Conservation (phyloP, 805 yeast species). For the Nakazawaea siamensis region DNA sequence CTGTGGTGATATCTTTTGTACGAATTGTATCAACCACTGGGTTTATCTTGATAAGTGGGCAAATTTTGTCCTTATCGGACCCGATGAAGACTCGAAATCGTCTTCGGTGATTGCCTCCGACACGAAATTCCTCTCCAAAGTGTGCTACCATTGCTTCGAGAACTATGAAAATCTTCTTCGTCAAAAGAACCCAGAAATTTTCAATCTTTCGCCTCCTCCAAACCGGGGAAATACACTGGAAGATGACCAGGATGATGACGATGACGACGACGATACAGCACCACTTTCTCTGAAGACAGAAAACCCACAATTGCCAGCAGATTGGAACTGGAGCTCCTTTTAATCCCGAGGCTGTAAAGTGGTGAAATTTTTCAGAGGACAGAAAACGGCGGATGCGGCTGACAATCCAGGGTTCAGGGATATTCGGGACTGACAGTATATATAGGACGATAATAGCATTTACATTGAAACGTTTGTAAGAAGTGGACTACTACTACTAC, state of each 20-base stretch:
- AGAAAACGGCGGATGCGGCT: too few species aligned
- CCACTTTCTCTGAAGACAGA: too few species aligned
- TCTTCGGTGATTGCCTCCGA: too few species aligned
- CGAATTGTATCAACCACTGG: slow-evolving; percentile 26
- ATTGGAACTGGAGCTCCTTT: slow-evolving; percentile 33
- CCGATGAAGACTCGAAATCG: too few species aligned
- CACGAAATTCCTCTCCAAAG: slow-evolving; percentile 25
- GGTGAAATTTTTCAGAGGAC: too few species aligned
- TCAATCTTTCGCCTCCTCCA: not conserved
- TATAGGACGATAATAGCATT: too few species aligned
- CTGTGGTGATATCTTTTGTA: slow-evolving; percentile 33
- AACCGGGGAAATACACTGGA: slow-evolving; percentile 2
- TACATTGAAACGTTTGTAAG: too few species aligned
- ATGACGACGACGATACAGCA: not conserved
- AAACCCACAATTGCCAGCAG: slow-evolving; percentile 27
- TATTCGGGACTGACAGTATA: too few species aligned
- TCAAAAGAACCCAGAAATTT: slow-evolving; percentile 9
- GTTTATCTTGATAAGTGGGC: slow-evolving; percentile 27
- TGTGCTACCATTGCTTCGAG: slow-evolving; percentile 23
- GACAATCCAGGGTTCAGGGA: too few species aligned
- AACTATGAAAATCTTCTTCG: slow-evolving; percentile 24
- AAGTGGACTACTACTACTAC: too few species aligned
- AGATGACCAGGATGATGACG: slow-evolving; percentile 1
- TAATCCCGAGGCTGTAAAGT: too few species aligned
- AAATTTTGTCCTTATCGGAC: slow-evolving; percentile 26